phyloP scores from a whole-genome alignment of 768 basidiomycete species.

The Phylloporus rhodoxanthus region DNA sequence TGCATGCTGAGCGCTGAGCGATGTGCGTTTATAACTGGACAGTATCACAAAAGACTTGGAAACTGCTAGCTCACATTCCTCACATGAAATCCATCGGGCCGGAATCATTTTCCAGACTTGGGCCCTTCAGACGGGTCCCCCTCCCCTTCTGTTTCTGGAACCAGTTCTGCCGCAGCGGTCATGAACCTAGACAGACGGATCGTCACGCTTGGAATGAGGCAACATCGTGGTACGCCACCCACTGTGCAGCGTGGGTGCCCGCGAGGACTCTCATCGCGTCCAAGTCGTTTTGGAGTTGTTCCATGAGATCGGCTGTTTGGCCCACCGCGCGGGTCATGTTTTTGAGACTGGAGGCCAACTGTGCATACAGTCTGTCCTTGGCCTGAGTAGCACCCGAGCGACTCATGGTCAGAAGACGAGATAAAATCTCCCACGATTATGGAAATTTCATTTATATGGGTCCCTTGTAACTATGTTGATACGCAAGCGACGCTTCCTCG shows the following conservation, averaged over 20 bases:
- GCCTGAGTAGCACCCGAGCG: slow-evolving; percentile 59
- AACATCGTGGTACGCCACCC: slow-evolving; percentile 21
- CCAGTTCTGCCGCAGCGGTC: slow-evolving; percentile 43
- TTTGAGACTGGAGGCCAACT: slow-evolving; percentile 63
- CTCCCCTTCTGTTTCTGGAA: slow-evolving; percentile 25
- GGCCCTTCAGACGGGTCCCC: slow-evolving; percentile 3
- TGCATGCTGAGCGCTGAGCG: too few species aligned
- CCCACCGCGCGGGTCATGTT: slow-evolving; percentile 62
- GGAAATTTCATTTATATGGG: too few species aligned
- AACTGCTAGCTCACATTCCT: too few species aligned
- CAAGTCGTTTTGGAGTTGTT: slow-evolving; percentile 67
- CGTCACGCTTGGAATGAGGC: background rate
- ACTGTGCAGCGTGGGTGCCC: slow-evolving; percentile 79
- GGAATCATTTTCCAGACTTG: slow-evolving; percentile 8
- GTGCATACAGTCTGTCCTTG: slow-evolving; percentile 76
- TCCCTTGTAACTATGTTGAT: background rate
- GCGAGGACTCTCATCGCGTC: slow-evolving; percentile 76
- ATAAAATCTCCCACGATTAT: slow-evolving; percentile 11
- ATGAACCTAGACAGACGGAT: slow-evolving; percentile 37
- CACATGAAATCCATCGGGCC: background rate
- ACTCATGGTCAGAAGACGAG: slow-evolving; percentile 10
- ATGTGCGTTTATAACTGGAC: background rate
- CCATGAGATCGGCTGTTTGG: slow-evolving; percentile 73
- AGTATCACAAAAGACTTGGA: too few species aligned
- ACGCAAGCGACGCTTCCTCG: slow-evolving; percentile 6